These are phyloP conservation scores for Silene latifolia DNA, from an alignment of 148 eudicot species.

Conservation along the genomic window DNA sequence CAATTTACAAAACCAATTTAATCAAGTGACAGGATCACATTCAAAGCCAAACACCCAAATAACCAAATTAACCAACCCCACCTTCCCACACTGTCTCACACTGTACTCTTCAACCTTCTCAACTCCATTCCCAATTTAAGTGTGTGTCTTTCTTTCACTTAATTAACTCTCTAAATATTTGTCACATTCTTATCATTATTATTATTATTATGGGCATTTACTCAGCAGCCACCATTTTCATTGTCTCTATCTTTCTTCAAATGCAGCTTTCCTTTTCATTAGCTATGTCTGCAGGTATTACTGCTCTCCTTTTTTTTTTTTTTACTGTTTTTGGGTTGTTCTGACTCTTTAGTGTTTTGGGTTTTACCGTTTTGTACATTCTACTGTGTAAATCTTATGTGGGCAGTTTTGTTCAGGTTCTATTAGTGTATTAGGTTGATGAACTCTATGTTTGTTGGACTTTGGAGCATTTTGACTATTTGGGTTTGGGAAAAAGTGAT, in stretches of 20 bases:
- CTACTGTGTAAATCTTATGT: conserved; percentile 1
- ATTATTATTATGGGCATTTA: conserved; percentile 4
- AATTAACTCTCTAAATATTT: neutral
- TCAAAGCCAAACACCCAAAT: neutral
- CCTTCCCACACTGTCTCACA: conserved; percentile 7
- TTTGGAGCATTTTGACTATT: neutral
- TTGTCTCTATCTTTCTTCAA: conserved; percentile 15
- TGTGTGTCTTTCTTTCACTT: neutral
- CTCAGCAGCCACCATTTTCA: conserved; percentile 15
- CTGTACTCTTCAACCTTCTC: neutral
- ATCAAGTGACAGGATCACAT: neutral
- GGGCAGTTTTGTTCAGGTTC: neutral
- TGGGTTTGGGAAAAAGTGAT: too few species aligned
- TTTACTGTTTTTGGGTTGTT: neutral
- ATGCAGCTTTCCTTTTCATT: conserved; percentile 16
- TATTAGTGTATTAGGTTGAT: conserved; percentile 1
- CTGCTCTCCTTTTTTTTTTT: neutral
- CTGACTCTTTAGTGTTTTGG: neutral
- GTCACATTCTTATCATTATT: neutral
- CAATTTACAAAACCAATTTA: neutral
- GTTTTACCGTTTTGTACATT: neutral
- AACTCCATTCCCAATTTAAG: neutral
- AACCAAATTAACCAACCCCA: conserved; percentile 12
- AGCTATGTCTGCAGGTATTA: conserved; percentile 21
- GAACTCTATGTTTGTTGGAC: neutral